Evolutionary conservation across 148 eudicot genomes (phyloP), one percentile per base, ranked within the genome.

Genomic region (Rhododendron ovatum): DNA sequence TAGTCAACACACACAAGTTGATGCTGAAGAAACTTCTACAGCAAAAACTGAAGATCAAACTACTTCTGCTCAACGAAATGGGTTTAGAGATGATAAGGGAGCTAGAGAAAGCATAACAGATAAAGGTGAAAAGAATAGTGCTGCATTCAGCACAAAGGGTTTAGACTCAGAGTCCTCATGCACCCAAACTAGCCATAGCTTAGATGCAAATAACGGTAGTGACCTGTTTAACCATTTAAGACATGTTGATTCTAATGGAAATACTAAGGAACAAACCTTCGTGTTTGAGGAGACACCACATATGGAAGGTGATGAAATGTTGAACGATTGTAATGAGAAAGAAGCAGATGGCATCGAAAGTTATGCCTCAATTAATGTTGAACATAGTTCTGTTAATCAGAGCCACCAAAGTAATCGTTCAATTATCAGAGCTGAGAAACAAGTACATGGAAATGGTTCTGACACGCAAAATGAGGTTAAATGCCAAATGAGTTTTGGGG

Each of bases 141-240:
- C 69, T n/a, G 87, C 84, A 12, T 78, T 79, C 78, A 86, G 82
- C 43, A 61, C 83, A 14, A 94, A 92, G 90, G 94, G 87, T 87
- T 90, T 94, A 86, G 96, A 93, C 84, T 92, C 92, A 22, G 95
- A 90, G 84, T 92, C 99, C 48, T 89, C 91, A 78, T 91, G 94
- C 91, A 90, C 89, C 55, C 90, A 79, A 63, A 87, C 91, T 83
- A 86, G 92, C 87, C 30, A 77, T 87, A 88, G 88, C 84, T 45
- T 89, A 89, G 94, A 91, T 84, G 94, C 89, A 81, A 91, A 88
- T 88, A 90, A 85, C 81, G 89, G 90, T 43, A 86, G 89, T 85
- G 90, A 91, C 63, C 83, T 86, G 51, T 77, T 65, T 86, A 86
- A 88, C 86, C 87, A 85, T 83, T 85, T 89, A 75, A 90, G 81